Base-by-base conservation (phyloP, 2,329 filamentous ascomycete genomes). In the Trichoderma harzianum region DNA sequence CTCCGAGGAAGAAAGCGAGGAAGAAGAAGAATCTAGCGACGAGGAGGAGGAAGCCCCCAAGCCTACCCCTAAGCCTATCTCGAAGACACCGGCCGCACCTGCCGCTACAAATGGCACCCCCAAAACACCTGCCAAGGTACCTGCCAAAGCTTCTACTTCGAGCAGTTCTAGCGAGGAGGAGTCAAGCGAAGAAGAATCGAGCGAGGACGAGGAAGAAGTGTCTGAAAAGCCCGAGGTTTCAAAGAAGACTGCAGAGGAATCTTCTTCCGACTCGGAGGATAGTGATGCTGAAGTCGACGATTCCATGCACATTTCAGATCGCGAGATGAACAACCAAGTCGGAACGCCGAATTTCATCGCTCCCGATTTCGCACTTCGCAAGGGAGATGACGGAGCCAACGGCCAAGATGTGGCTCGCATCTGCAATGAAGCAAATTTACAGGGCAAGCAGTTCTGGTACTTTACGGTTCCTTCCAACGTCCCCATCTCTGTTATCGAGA, bases 371-470 rank as follows among this genome's bases (percentile, higher is more conserved):
- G 82, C 84, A 72, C 80, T 89, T 65, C 86, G 86, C 70, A 87
- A 87, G 74, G 84, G 81, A 14, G 76, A 81, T 30, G 78, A 79
- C 58, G 78, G 78, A n/a, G 74, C 78, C 72, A 80, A 79, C 26
- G 78, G 83, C 78, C 79, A 85, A 75, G 82, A 87, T 77, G 80
- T 88, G 72, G 79, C 86, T 10, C 82, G 86, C 26, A 80, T 91
- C 68, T 89, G 92, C 76, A 86, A 83, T 76, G 84, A 87, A 71
- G 85, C 86, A 69, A 87, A 88, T 75, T 79, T 91, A 8, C 83
- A 89, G 70, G 91, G 90, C 74, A 94, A 93, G 83, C 90, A 94
- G 78, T 84, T 94, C 72, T 95, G 92, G 92, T 93, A 94, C 79
- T 93, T 95, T 76, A 93, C 91, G 11, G 90, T 91, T 4, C 92